Conservation (phyloP, 768 basidiomycete genomes). For the Chiua virens region DNA sequence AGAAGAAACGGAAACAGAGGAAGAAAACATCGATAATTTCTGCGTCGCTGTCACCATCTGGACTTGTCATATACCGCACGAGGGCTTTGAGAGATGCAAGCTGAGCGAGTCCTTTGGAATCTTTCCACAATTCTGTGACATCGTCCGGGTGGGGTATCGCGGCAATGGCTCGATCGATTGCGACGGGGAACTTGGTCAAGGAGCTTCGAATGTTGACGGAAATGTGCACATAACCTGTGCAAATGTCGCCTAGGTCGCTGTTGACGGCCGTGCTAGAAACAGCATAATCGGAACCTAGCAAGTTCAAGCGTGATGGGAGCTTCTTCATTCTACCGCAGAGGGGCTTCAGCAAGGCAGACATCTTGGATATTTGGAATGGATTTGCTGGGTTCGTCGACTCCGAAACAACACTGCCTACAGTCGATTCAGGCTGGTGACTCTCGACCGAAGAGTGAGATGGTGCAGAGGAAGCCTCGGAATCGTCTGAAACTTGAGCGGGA, state of each 20-base stretch:
- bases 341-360: conserved; percentile 18
- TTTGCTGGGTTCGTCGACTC: conserved; percentile 1
- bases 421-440: not conserved
- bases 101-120: conserved; percentile 26
- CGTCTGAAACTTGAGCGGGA: not conserved
- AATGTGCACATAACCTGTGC: conserved; percentile 22
- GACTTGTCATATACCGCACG: conserved; percentile 46
- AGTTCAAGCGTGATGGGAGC: conserved; percentile 4
- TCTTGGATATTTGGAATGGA: conserved; percentile 9
- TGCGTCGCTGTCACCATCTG: conserved; percentile 38
- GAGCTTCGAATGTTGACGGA: conserved; percentile 27
- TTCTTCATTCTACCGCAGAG: conserved; percentile 8
- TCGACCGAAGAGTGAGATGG: conserved; percentile 6
- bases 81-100: conserved; percentile 42
- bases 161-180: conserved; percentile 25
- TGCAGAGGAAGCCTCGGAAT: not conserved
- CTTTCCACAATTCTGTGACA: conserved; percentile 27
- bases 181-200: conserved; percentile 29
- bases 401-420: not conserved
- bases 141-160: conserved; percentile 34
- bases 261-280: conserved; percentile 23
- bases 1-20: conserved; percentile 71
- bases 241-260: conserved; percentile 12
- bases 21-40: conserved; percentile 58
- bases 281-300: conserved; percentile 2